Conservation (phyloP, 2,329 filamentous ascomycete species). For the Zymoseptoria brevis region DNA sequence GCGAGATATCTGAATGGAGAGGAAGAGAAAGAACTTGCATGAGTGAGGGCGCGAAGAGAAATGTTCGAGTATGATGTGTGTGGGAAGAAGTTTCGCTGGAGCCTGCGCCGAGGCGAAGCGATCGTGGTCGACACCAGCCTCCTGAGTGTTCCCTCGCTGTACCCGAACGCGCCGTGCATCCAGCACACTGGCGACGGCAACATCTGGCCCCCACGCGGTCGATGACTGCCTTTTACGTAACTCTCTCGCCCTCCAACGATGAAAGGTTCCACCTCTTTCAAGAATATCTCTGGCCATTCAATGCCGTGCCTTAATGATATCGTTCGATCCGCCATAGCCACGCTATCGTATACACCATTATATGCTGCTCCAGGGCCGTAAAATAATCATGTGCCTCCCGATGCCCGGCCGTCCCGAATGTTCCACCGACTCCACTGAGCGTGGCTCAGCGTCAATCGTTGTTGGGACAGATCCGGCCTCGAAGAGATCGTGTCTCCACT, state of each 20-base stretch:
- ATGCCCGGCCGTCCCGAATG: not conserved
- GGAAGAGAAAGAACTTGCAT: not conserved
- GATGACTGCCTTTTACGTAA: not conserved
- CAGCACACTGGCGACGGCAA: not conserved
- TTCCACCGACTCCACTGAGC: not conserved
- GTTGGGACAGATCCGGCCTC: not conserved
- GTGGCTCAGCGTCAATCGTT: not conserved
- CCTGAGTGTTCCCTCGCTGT: not conserved
- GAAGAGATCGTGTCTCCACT: not conserved
- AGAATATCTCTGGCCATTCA: not conserved
- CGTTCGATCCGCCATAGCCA: not conserved
- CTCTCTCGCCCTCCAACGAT: not conserved
- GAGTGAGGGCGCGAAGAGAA: not conserved
- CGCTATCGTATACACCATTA: not conserved
- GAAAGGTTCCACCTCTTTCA: not conserved
- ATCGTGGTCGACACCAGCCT: not conserved
- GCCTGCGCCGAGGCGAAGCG: not conserved
- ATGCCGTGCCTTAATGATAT: not conserved
- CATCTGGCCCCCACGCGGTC: not conserved
- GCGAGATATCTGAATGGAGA: conserved; percentile 14
- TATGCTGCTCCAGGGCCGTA: not conserved
- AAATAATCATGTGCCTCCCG: not conserved
- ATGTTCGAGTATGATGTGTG: not conserved
- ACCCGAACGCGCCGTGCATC: not conserved
- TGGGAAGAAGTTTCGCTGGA: not conserved